Base-by-base conservation (phyloP, 1,139 yeast species). In the Blastobotrys indianensis region DNA sequence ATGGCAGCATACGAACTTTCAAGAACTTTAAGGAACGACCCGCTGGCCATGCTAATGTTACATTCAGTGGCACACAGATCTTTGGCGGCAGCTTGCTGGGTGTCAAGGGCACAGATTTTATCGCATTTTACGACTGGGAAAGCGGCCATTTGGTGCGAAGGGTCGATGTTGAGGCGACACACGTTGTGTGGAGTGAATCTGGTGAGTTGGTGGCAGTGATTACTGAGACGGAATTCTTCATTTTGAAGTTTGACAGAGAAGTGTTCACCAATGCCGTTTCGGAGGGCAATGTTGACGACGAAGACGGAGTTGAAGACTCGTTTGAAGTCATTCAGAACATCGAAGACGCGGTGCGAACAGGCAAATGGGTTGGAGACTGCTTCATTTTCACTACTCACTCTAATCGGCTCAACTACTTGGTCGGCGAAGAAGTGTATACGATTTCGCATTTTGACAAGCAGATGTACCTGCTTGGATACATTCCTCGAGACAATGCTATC, bases 281-380 rank as follows among this genome's bases (percentile, higher is more conserved):
- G 41, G 70, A 70, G 45, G 85, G 78, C 49, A 51, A 54, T 12
- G 67, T 72, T 31, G 86, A 81, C 58, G 79, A 82, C 11, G 94
- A 85, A 61, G 95, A 87, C 63, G 97, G 96, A 54, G 85, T 85
- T 36, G 95, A 84, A 61, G 81, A 77, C 37, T 78, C 94, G 9
- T 87, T 94, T 65, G 94, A 86, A 51, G 94, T 90, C 28, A 72
- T 86, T 49, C 51, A 57, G 38, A 95, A 94, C 52, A 77, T 88
- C 52, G 79, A 80, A 47, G 98, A 92, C 62, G 70, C 82, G 29
- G 79, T 92, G 36, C 79, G 85, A 51, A 83, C 95, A 16, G 97
- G 97, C 59, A 82, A 82, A 64, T 92, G 97, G 85, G 87, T 90
- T 59, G 98, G 98, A 55, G 97, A 92, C 69, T 97, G 94, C 37